A percentile compares a stretch with the other conserved stretches of the same genome.
These are phyloP conservation scores for Lactifluus rugatus DNA, from an alignment of 768 basidiomycete genomes.

Conservation along the genomic window DNA sequence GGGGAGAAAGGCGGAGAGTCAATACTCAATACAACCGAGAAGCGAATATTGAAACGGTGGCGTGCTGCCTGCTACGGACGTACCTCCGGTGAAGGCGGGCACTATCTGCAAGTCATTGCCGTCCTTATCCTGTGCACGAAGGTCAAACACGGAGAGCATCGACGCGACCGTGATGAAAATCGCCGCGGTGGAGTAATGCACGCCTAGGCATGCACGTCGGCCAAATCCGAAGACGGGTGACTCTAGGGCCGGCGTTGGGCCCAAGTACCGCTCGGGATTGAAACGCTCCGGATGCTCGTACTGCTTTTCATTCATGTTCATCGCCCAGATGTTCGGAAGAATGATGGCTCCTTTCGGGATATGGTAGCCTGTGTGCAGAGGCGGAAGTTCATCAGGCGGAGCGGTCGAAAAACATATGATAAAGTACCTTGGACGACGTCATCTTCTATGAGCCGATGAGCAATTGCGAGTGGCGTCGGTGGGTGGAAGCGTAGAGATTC, in stretches of 20 bases:
- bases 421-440: slow-evolving; percentile 22
- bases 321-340: slow-evolving; percentile 28
- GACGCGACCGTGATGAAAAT: slow-evolving; percentile 17
- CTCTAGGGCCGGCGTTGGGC: slow-evolving; percentile 11
- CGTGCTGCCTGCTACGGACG: neutral
- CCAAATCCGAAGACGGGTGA: slow-evolving; percentile 18
- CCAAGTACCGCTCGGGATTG: slow-evolving; percentile 13
- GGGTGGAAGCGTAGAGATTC: slow-evolving; percentile 19
- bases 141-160: slow-evolving; percentile 15
- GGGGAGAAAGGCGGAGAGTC: neutral
- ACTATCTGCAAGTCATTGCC: slow-evolving; percentile 11
- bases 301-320: slow-evolving; percentile 16
- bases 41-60: neutral
- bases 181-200: slow-evolving; percentile 13
- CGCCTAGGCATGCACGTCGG: slow-evolving; percentile 15
- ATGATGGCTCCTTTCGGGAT: slow-evolving; percentile 30
- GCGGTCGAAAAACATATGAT: neutral
- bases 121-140: slow-evolving; percentile 12
- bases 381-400: neutral
- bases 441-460: slow-evolving; percentile 27
- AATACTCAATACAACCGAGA: neutral
- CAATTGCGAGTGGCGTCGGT: slow-evolving; percentile 21
- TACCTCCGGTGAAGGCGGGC: slow-evolving; percentile 18
- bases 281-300: slow-evolving; percentile 14
- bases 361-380: slow-evolving; percentile 21